phyloP scores from a whole-genome alignment of 164 flowering plant species.

The Akebia trifoliata region DNA sequence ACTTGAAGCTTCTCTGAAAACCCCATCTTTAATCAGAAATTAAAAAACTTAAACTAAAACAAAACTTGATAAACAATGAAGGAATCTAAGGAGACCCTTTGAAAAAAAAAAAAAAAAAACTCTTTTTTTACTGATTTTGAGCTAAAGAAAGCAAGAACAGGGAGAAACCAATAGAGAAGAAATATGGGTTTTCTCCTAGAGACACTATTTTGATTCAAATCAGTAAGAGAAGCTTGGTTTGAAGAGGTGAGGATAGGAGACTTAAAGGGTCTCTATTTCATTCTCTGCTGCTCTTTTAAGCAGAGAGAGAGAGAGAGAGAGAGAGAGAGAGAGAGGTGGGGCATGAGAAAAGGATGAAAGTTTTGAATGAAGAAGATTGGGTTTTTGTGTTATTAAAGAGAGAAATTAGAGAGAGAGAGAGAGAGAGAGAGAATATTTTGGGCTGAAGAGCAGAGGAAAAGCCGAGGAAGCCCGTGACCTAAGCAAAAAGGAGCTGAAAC shows the following conservation, averaged over 20 bases:
- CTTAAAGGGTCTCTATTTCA: conserved; percentile 19
- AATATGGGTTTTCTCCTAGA: no score
- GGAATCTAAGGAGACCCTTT: not conserved
- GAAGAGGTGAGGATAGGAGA: conserved; percentile 12
- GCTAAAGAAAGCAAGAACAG: no score
- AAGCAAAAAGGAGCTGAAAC: conserved; percentile 13
- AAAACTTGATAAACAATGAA: not conserved
- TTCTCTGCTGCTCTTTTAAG: not conserved
- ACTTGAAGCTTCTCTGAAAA: conserved; percentile 23
- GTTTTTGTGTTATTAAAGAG: conserved; percentile 4
- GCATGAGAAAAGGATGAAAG: conserved; percentile 10
- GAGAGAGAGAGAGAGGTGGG: conserved; percentile 6
- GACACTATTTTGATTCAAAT: not conserved
- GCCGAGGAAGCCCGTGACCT: conserved; percentile 18
- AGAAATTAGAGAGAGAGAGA: not conserved
- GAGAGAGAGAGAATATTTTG: conserved; percentile 13
- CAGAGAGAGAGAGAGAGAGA: not conserved
- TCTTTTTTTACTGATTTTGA: no score
- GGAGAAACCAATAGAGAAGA: not conserved
- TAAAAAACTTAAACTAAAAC: not conserved
- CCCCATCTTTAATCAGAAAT: conserved; percentile 27
- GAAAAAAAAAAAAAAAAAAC: not conserved
- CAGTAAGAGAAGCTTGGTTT: conserved; percentile 11
- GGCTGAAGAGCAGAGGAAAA: conserved; percentile 5
- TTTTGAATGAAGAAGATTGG: conserved; percentile 13